phyloP scores from a whole-genome alignment of 2,329 filamentous ascomycete species.

The Pyrenophora graminea region DNA sequence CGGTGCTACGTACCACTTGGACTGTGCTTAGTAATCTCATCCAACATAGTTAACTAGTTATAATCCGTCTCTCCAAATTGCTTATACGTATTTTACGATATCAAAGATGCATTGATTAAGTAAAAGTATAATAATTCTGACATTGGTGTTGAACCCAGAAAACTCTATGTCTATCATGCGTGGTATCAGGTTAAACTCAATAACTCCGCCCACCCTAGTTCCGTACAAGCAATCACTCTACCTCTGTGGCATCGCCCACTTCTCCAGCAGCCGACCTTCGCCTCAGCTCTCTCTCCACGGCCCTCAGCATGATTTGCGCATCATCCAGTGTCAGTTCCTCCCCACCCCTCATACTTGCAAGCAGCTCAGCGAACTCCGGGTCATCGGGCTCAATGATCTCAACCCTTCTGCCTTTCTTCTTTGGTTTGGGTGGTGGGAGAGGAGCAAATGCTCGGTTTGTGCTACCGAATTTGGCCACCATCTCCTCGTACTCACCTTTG shows the following conservation, averaged over 20 bases:
- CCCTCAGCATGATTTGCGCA: constrained; percentile 25
- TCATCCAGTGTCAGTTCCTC: constrained; percentile 22
- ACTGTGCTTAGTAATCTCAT: constrained; percentile 19
- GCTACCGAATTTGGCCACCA: constrained; percentile 59
- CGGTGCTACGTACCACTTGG: constrained; percentile 12
- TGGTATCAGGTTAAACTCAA: constrained; percentile 24
- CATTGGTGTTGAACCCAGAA: constrained; percentile 26
- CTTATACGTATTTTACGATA: too few relatives aligned
- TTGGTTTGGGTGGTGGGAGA: constrained; percentile 15
- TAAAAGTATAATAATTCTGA: background rate
- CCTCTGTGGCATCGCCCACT: constrained; percentile 2
- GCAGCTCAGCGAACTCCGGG: constrained; percentile 24
- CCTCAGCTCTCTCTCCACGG: constrained; percentile 20
- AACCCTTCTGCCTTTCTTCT: constrained; percentile 15
- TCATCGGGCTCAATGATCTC: constrained; percentile 26
- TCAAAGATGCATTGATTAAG: background rate
- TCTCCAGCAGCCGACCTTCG: constrained; percentile 10
- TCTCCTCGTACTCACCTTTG: constrained; percentile 85
- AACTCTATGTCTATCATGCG: constrained; percentile 19
- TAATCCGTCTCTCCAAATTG: background rate
- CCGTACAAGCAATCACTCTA: constrained; percentile 7
- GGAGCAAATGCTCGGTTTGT: constrained; percentile 38
- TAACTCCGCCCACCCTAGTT: constrained; percentile 4
- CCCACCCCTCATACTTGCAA: constrained; percentile 22
- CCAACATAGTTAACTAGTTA: background rate